phyloP scores from a whole-genome alignment of 164 flowering plant species.

The Houttuynia cordata region DNA sequence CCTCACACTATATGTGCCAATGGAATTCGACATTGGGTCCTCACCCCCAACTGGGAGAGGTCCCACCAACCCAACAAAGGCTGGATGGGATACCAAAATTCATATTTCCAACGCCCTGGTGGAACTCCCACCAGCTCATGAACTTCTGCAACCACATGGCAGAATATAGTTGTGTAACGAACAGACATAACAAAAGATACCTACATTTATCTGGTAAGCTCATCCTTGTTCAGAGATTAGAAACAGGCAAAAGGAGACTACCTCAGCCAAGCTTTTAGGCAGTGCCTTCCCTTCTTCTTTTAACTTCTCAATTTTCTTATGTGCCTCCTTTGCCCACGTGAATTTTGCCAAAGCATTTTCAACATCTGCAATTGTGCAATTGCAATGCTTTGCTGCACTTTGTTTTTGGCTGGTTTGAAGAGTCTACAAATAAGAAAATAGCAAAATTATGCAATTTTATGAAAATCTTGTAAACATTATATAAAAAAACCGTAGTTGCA shows the following conservation, averaged over 20 bases:
- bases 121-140: too few species aligned
- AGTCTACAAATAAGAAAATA: conserved; percentile 35
- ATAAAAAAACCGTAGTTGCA: neutral
- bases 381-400: conserved; percentile 71
- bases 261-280: conserved; percentile 77
- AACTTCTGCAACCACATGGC: too few species aligned
- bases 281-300: conserved; percentile 88
- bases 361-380: conserved; percentile 73
- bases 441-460: neutral
- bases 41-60: too few species aligned
- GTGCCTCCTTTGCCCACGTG: conserved; percentile 83
- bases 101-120: too few species aligned
- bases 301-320: conserved; percentile 59
- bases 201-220: too few species aligned
- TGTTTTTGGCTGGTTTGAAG: conserved; percentile 60
- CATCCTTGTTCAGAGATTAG: neutral
- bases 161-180: too few species aligned
- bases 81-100: too few species aligned
- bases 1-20: too few species aligned
- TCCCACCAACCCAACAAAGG: too few species aligned
- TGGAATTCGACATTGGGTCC: too few species aligned
- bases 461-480: neutral
- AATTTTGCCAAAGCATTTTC: conserved; percentile 77
- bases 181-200: too few species aligned
- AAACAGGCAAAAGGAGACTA: conserved; percentile 8